Conservation (phyloP, 2,329 filamentous ascomycete genomes). For the Fusarium algeriense region DNA sequence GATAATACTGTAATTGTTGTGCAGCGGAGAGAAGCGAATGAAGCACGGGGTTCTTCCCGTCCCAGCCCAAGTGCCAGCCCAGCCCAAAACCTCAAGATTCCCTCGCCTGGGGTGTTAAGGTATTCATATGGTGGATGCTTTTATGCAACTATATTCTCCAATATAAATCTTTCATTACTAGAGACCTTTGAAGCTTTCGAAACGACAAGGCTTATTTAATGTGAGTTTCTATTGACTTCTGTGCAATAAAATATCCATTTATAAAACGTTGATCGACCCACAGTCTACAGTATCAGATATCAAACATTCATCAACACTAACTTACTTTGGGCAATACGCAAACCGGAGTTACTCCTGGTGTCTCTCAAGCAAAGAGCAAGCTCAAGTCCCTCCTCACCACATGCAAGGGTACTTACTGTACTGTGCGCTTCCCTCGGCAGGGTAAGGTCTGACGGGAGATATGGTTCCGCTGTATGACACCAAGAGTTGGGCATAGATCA, state of each 20-base stretch:
- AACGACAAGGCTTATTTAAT: not conserved
- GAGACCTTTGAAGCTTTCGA: not conserved
- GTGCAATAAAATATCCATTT: not conserved
- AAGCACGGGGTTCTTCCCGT: conserved; percentile 17
- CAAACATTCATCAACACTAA: not conserved
- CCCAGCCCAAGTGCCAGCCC: not conserved
- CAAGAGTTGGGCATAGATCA: not conserved
- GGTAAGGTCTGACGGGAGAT: conserved; percentile 2
- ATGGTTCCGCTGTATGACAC: conserved; percentile 8
- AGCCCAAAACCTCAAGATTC: not conserved
- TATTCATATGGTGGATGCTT: not conserved
- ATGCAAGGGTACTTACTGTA: not conserved
- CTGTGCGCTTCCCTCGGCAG: conserved; percentile 12
- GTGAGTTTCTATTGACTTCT: not conserved
- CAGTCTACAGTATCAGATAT: not conserved
- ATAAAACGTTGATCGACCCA: too few species aligned
- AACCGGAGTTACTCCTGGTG: conserved; percentile 21
- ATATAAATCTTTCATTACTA: not conserved
- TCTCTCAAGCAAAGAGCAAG: not conserved
- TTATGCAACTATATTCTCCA: not conserved
- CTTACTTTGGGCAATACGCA: conserved; percentile 1
- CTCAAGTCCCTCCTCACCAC: conserved; percentile 12
- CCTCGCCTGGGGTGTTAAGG: not conserved
- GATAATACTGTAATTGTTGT: not conserved
- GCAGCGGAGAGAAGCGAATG: conserved; percentile 12